A percentile compares a stretch with the other conserved stretches of the same genome.
phyloP scores from a whole-genome alignment of 441 rosid genomes.

The Pelargonium fulgidum region DNA sequence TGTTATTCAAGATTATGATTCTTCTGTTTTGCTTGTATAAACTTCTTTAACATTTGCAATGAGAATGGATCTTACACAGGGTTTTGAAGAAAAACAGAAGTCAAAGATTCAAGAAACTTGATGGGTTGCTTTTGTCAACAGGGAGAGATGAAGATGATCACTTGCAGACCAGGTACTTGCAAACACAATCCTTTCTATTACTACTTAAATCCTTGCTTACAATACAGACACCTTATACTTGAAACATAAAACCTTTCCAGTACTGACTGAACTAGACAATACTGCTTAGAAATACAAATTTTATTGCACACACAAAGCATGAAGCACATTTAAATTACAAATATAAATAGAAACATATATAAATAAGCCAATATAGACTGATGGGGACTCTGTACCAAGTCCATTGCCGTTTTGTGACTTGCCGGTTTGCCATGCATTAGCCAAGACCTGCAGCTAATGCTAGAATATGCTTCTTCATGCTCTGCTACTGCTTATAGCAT shows the following conservation, averaged over 20 bases:
- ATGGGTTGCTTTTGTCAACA: not conserved
- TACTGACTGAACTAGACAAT: not conserved
- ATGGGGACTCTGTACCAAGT: constrained; percentile 35
- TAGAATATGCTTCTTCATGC: constrained; percentile 1
- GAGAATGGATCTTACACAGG: not conserved
- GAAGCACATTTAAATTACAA: not conserved
- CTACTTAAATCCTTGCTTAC: not conserved
- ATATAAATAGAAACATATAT: not conserved
- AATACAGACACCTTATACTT: not conserved
- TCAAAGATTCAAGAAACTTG: not conserved
- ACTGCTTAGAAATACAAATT: not conserved
- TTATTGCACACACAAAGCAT: constrained; percentile 5
- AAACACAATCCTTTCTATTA: constrained; percentile 4
- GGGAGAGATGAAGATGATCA: not conserved
- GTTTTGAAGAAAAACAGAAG: no score
- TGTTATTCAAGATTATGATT: not conserved
- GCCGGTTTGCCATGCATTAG: constrained; percentile 52
- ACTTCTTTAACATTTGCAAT: not conserved
- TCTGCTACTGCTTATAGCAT: not conserved
- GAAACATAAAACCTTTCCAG: not conserved
- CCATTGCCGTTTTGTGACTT: constrained; percentile 65
- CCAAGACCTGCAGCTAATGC: constrained; percentile 26
- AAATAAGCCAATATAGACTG: constrained; percentile 23
- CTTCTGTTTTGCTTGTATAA: not conserved
- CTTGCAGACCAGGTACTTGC: constrained; percentile 7